Evolutionary conservation across 495 filamentous ascomycete genomes (phyloP), one percentile per base, ranked within the genome.

Genomic region (Hypoxylon fragiforme): DNA sequence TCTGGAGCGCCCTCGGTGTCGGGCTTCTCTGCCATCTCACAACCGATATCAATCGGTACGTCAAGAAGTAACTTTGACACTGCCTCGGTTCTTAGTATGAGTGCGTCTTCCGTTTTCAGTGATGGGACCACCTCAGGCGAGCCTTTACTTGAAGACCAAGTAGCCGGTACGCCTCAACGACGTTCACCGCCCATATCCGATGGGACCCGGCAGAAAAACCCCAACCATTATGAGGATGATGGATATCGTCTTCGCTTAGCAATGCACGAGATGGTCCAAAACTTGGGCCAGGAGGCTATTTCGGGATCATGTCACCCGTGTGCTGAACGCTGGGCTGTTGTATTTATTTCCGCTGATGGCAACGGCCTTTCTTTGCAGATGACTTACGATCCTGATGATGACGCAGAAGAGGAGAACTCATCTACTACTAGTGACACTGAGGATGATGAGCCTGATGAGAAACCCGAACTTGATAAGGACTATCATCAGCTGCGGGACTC

Each of bases 401-500:
- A 84, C 9, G 70, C 77, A 7, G 85, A 86, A 5, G 75, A 83
- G 41, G 83, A 86, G 38, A 78, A 81, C n/a, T 81, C 77, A 46
- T 82, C 83, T 4, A 80, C 77, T 0, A 73, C 79, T 32, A 85
- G 78, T 63, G 86, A 87, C 45, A 84, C 77, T 22, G 69, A 64
- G 32, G 86, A 91, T 58, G 88, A 90, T 8, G 75, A 77, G 8
- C 78, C 77, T 3, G 79, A 80, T 20, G 84, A 83, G 9, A 77
- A 80, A 7, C 77, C 89, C 8, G 88, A 89, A 20, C 71, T 90
- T 4, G 86, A 89, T 63, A 88, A 87, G 56, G 88, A 91, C 57
- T 89, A 94, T 57, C 88, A 94, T 68, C 85, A 89, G 44, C 72
- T 95, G 6, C 87, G 92, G 47, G 85, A 89, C 26, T 87, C 89